Evolutionary conservation across 371 early-diverging fungal genomes (phyloP), one percentile per base, ranked within the genome.

Genomic region (Dichotomocladium elegans): DNA sequence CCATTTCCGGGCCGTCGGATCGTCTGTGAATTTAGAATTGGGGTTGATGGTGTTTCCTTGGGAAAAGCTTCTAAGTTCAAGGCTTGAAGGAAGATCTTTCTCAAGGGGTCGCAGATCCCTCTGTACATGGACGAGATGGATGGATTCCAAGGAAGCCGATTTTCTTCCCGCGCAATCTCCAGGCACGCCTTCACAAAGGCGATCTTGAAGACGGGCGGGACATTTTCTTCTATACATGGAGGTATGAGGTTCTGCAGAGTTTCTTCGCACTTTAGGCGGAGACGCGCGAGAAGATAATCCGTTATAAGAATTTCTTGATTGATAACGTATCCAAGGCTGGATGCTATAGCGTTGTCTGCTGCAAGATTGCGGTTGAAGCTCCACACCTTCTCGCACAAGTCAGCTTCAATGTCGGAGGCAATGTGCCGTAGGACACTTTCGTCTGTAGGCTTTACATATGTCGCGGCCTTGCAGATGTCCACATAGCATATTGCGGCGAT

Each of bases 391-490:
- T 83, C 83, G 63, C 82, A 83, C 26, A 91, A 63, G 27, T 91
- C 90, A 17, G 69, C 70, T 61, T 90, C 89, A 33, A 88, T 78
- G 46, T 86, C 85, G 1, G 87, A 79, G 1, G 86, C 86, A 47
- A 90, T 74, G 12, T 77, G 64, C 14, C 83, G 69, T 21, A 92
- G 56, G 2, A 86, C 80, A 1, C 81, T 78, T 11, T 81, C 80
- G 14, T 85, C 85, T 10, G 70, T 70, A 25, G 82, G 83, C 41
- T 79, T 71, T 5, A 89, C 79, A 55, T 80, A 88, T 0, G 88
- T 85, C 8, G 83, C 74, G 9, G 90, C 91, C 47, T 85, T 83
- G 61, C 85, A 88, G 0, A 93, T 53, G 51, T 93, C 93, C 2
- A 91, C 88, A 60, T 83, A 89, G 53, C 88, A 88, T 3, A 82